Evolutionary conservation across 805 yeast genomes (phyloP), one percentile per base, ranked within the genome.

Genomic region (Tetrapisispora namnaoensis): DNA sequence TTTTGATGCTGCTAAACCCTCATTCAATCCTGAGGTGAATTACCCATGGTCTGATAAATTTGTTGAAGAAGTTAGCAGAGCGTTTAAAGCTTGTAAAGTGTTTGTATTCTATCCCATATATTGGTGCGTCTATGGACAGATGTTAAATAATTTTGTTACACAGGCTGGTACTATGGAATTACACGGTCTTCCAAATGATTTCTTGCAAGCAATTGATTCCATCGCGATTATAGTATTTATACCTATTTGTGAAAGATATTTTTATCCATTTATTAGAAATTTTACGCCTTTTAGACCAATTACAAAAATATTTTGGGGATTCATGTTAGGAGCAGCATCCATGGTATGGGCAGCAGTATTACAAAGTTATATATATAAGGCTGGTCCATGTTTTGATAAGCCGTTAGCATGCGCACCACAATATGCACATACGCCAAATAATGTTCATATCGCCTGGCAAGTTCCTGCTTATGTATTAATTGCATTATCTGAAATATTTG

Each of bases 121-220:
- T 71, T 83, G 88, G 88, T 73, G 82, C 44, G 81, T 79, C 32
- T 83, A 82, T 65, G 79, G 80, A 42, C 87, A 82, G 69, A 83
- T 85, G 84, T 63, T 78, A 50, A 80, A 79, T 69, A 81, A 81
- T 66, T 83, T 85, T 59, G 77, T 83, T 50, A 76, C 86, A 39
- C 88, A 82, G 62, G 88, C 90, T 42, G 85, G 80, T 49, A 73
- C 76, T 55, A 81, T 84, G 86, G 78, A 82, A 57, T 70, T 77
- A 46, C 88, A 85, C 63, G 85, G 86, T 37, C 73, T 85, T 56
- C 93, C 95, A 55, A 86, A 86, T 62, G 95, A 85, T 72, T 72
- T 85, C 56, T 76, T 85, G 71, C 83, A 80, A 67, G 82, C 80
- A 60, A 76, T 86, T 56, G 83, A 86, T 66, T 84, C 93, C 30